Evolutionary conservation across 1,139 yeast species (phyloP).

Genomic region (Geotrichum carabidarum): DNA sequence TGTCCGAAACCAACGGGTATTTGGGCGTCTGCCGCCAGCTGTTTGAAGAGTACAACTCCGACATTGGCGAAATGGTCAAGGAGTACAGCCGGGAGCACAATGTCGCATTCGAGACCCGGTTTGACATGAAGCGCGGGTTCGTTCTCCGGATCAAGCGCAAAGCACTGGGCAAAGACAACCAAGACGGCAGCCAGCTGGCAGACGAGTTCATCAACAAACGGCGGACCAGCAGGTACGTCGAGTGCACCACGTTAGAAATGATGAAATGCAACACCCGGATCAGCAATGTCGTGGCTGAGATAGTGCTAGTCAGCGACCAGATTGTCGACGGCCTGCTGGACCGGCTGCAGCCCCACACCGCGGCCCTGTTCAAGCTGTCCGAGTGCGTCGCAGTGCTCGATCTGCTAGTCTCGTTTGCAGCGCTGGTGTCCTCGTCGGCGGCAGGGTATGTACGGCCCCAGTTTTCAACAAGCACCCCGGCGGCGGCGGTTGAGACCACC

Average conservation of each 20-base stretch:
- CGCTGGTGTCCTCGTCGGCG: slow-evolving; percentile 27
- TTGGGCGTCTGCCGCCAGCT: slow-evolving; percentile 45
- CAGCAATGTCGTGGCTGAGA: slow-evolving; percentile 41
- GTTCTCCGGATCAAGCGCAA: slow-evolving; percentile 32
- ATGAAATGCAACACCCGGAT: slow-evolving; percentile 42
- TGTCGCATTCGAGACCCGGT: slow-evolving; percentile 35
- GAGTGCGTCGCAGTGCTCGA: slow-evolving; percentile 46
- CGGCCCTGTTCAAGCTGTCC: slow-evolving; percentile 42
- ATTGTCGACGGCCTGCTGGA: slow-evolving; percentile 37
- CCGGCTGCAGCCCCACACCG: slow-evolving; percentile 31
- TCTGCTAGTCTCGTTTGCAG: slow-evolving; percentile 41
- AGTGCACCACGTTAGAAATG: slow-evolving; percentile 44
- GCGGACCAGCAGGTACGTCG: slow-evolving; percentile 35
- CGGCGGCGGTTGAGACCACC: slow-evolving; percentile 21
- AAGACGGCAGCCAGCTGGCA: slow-evolving; percentile 30
- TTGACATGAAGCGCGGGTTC: slow-evolving; percentile 42
- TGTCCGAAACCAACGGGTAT: slow-evolving; percentile 44
- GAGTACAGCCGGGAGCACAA: slow-evolving; percentile 19
- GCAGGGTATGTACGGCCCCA: slow-evolving; percentile 38
- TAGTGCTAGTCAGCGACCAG: slow-evolving; percentile 42
- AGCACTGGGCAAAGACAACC: slow-evolving; percentile 16
- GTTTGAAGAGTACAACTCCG: slow-evolving; percentile 40
- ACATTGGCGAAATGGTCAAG: slow-evolving; percentile 30
- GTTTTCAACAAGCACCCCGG: slow-evolving; percentile 28
- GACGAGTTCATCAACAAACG: slow-evolving; percentile 36